These are phyloP conservation scores for Arabis alpina DNA, from an alignment of 345 rosid species.

Conservation along the genomic window DNA sequence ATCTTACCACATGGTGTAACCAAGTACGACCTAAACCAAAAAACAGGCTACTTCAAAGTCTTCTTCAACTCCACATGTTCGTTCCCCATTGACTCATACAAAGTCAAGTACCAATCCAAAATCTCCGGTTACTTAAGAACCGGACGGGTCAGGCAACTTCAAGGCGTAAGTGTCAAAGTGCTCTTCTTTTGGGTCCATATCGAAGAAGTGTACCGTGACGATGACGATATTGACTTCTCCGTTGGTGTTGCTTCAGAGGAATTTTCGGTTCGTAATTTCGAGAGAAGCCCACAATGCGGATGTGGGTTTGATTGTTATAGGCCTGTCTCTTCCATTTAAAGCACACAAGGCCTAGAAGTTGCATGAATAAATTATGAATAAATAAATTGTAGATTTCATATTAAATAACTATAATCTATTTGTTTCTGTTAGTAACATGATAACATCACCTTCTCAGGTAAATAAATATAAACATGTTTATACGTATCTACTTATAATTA, in stretches of 20 bases:
- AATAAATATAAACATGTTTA: too few relatives aligned
- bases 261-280: conserved; percentile 51
- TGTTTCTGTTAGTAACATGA: too few relatives aligned
- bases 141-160: conserved; percentile 47
- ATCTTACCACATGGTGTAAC: conserved; percentile 64
- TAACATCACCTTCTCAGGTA: too few relatives aligned
- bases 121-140: conserved; percentile 52
- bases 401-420: too few relatives aligned
- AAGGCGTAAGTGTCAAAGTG: conserved; percentile 63
- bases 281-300: conserved; percentile 73
- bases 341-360: not conserved
- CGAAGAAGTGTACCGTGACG: conserved; percentile 49
- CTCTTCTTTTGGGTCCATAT: conserved; percentile 64
- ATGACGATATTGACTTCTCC: conserved; percentile 50
- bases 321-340: not conserved
- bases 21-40: conserved; percentile 54
- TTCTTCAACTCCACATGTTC: conserved; percentile 50
- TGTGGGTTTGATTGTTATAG: conserved; percentile 68
- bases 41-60: conserved; percentile 57
- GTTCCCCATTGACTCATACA: conserved; percentile 51
- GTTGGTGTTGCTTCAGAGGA: conserved; percentile 58
- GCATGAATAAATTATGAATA: not conserved
- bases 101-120: conserved; percentile 55
- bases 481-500: too few relatives aligned
- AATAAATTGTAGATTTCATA: not conserved